These are phyloP conservation scores for Aquilaria agallochum DNA, from an alignment of 441 rosid genomes.

Conservation along the genomic window DNA sequence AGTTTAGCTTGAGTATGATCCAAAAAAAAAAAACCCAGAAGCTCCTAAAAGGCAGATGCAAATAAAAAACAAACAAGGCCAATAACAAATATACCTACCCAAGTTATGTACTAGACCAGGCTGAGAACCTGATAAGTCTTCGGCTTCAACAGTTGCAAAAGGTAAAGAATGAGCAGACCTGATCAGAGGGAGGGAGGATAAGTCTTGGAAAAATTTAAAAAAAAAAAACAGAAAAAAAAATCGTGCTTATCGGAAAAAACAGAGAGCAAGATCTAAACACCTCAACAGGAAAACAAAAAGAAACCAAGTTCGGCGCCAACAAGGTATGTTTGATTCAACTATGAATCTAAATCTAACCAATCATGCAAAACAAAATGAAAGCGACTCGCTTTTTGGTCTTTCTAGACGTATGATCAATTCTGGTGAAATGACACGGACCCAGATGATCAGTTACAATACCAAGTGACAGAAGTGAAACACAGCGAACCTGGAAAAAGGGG, in stretches of 20 bases:
- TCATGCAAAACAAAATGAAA: not conserved
- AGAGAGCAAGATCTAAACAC: not conserved
- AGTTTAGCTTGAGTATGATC: too few relatives aligned
- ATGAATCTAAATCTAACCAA: not conserved
- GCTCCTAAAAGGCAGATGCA: not conserved
- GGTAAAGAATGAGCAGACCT: constrained; percentile 71
- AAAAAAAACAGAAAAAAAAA: not conserved
- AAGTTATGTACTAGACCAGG: constrained; percentile 87
- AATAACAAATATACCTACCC: constrained; percentile 35
- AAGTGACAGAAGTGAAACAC: not conserved
- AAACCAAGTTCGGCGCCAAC: not conserved
- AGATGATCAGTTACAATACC: not conserved
- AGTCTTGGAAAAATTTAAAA: not conserved
- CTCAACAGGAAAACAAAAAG: not conserved
- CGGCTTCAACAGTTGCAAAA: constrained; percentile 81
- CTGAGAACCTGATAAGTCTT: constrained; percentile 75
- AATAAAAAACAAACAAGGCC: not conserved
- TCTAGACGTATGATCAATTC: not conserved
- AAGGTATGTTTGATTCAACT: not conserved
- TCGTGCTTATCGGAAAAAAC: not conserved
- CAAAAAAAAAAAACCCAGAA: not conserved
- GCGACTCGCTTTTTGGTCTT: not conserved
- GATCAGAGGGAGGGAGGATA: constrained; percentile 11
- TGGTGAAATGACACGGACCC: not conserved
- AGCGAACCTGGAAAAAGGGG: constrained; percentile 30